These are phyloP conservation scores for Lotus japonicus DNA, from an alignment of 306 rosid genomes.

Conservation along the genomic window DNA sequence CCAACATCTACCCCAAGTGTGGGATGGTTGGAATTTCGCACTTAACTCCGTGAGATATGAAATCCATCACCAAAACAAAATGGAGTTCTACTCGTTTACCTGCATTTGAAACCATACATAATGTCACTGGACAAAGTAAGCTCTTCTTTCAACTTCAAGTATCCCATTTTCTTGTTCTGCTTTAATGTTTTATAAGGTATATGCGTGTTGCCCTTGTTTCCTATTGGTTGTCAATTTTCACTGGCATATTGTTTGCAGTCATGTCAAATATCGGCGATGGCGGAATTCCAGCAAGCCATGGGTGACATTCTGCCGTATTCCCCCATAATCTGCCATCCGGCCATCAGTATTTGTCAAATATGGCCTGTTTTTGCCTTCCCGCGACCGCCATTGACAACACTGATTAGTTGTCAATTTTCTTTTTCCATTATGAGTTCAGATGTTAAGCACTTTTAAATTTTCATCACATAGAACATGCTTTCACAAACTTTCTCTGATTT, in stretches of 20 bases:
- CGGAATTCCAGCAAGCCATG: no score
- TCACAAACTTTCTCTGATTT: no score
- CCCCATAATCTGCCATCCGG: no score
- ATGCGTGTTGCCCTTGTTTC: background rate
- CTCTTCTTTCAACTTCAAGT: background rate
- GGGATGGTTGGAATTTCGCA: constrained; percentile 25
- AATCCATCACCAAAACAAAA: background rate
- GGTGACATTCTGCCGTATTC: no score
- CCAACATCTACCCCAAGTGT: constrained; percentile 25
- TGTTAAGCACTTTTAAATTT: background rate
- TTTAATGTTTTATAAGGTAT: background rate
- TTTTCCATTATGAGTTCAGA: background rate
- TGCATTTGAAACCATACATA: constrained; percentile 4
- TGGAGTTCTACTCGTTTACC: constrained; percentile 26
- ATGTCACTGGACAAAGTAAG: constrained; percentile 26
- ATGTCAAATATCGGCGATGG: no score
- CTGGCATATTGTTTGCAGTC: no score
- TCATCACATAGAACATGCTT: no score
- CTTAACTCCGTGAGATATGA: constrained; percentile 14
- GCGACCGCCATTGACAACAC: no score
- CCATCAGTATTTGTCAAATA: no score
- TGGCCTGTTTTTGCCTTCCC: no score
- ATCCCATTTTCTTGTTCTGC: background rate
- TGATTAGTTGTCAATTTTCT: background rate
- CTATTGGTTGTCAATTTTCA: background rate